Base-by-base conservation (phyloP, 192 early-diverging fungal species). In the Backusella liffmaniae region DNA sequence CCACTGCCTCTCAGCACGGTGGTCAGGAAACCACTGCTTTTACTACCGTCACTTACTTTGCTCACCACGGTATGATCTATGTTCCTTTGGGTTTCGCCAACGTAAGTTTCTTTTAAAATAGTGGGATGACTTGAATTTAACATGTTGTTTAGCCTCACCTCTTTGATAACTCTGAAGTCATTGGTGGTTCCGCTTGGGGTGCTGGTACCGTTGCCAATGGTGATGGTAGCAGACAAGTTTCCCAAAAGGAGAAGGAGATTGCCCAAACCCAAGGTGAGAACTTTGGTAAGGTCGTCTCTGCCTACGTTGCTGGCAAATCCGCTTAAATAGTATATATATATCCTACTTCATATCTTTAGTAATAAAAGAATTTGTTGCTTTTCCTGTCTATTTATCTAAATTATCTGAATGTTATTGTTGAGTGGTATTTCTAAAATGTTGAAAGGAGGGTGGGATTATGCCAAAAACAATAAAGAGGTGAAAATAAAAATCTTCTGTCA, bases 1-100 rank as follows among this genome's bases (percentile, higher is more conserved):
- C 93, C 59, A 94, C 92, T 32, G 88, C 82, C 5, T 81, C 85
- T 53, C 92, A 93, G 83, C 90, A 91, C 77, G 93, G 93, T 73
- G 93, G 93, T 26, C 93, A 94, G 83, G 94, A 96, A 79, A 86
- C 86, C 67, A 94, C 93, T 23, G 87, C 88, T 42, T 75, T 91
- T 0, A 86, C 88, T 23, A 82, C 92, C 73, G 62, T 94, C 30
- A 84, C 91, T 10, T 84, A 87, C 77, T 84, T 93, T 35, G 89
- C 85, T 10, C 93, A 94, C 80, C 92, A 94, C 75, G 94, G 93
- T 65, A 88, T 96, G 59, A 82, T 88, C 74, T 96, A 85, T 75
- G 91, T 94, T 56, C 94, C 94, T 15, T 74, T 94, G 29, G 92
- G 92, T 49, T 89, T 84, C 73, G 39, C 76, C 5, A 66, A 88